A percentile compares a stretch with the other conserved stretches of the same genome.
Conservation (phyloP, 1,284 basidiomycete species). For the Ustilago xerochloae region DNA sequence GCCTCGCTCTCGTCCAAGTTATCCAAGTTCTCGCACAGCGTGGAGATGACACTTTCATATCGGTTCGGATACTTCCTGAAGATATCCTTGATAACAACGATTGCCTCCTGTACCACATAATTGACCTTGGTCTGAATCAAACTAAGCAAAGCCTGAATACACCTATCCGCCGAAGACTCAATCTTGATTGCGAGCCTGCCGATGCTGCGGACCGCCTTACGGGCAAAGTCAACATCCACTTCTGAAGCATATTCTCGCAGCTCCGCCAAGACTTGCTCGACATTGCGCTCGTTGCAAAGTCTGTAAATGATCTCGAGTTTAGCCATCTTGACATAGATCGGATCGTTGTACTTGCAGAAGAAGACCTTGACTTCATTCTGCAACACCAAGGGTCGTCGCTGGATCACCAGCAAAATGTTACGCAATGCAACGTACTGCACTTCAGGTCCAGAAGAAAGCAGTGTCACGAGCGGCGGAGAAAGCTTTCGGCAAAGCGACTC, state of each 20-base stretch:
- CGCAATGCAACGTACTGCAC: slow-evolving; percentile 97
- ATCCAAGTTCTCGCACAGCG: slow-evolving; percentile 90
- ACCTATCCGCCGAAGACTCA: slow-evolving; percentile 84
- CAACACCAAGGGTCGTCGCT: slow-evolving; percentile 88
- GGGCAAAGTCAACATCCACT: slow-evolving; percentile 96
- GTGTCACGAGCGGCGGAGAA: slow-evolving; percentile 78
- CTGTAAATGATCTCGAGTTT: slow-evolving; percentile 99
- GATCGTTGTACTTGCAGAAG: slow-evolving; percentile 99
- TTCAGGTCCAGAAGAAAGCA: slow-evolving; percentile 91
- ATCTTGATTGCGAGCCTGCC: slow-evolving; percentile 98
- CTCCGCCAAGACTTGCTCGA: slow-evolving; percentile 89
- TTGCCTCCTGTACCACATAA: slow-evolving; percentile 96
- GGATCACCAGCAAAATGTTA: slow-evolving; percentile 96
- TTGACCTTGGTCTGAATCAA: slow-evolving; percentile 93
- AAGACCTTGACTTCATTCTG: slow-evolving; percentile 98
- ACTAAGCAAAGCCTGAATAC: slow-evolving; percentile 85
- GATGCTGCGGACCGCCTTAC: slow-evolving; percentile 95
- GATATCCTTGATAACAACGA: slow-evolving; percentile 97
- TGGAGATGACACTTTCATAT: slow-evolving; percentile 94
- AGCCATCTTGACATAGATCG: slow-evolving; percentile 97
- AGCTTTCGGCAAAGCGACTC: slow-evolving; percentile 94
- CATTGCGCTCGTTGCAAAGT: slow-evolving; percentile 88
- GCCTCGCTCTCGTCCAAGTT: slow-evolving; percentile 93
- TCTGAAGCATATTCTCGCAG: slow-evolving; percentile 98
- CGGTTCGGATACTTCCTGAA: slow-evolving; percentile 96